Evolutionary conservation across 225 moss, liverwort and hornwort species (phyloP).

Genomic region (Antitrichia curtipendula): DNA sequence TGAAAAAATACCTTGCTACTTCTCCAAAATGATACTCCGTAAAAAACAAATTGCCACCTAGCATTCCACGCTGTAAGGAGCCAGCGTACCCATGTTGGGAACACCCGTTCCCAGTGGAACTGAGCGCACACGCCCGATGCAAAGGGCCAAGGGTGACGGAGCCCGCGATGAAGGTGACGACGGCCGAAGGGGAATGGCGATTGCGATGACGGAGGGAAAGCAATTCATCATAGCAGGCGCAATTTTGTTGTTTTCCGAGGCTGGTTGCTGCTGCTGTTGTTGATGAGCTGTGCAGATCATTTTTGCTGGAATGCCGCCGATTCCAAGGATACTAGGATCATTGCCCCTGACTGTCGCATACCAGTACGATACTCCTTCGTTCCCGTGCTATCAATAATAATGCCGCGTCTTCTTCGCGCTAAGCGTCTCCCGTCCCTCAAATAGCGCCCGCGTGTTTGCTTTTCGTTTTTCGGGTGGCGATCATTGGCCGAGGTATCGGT

Average conservation of each 20-base stretch:
- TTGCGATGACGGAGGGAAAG: not conserved
- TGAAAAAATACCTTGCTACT: not conserved
- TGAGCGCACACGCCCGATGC: not conserved
- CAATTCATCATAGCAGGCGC: not conserved
- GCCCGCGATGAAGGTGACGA: not conserved
- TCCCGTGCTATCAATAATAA: conserved; percentile 1
- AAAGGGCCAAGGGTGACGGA: not conserved
- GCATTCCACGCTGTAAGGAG: not conserved
- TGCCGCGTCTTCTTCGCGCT: not conserved
- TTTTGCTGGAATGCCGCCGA: not conserved
- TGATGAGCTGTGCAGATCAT: not conserved
- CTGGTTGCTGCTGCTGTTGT: not conserved
- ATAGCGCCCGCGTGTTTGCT: not conserved
- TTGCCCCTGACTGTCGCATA: not conserved
- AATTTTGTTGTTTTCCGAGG: not conserved
- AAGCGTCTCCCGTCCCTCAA: not conserved
- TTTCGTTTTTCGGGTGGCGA: not conserved
- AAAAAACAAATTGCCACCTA: not conserved
- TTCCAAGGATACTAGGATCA: not conserved
- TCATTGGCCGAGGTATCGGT: not conserved
- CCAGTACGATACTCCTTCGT: not conserved
- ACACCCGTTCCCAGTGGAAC: not conserved
- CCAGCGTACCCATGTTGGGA: not conserved
- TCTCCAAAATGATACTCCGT: not conserved
- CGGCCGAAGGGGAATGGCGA: not conserved